These are phyloP conservation scores for Colletotrichum theobromicola DNA, from an alignment of 2,329 filamentous ascomycete genomes.

Conservation along the genomic window DNA sequence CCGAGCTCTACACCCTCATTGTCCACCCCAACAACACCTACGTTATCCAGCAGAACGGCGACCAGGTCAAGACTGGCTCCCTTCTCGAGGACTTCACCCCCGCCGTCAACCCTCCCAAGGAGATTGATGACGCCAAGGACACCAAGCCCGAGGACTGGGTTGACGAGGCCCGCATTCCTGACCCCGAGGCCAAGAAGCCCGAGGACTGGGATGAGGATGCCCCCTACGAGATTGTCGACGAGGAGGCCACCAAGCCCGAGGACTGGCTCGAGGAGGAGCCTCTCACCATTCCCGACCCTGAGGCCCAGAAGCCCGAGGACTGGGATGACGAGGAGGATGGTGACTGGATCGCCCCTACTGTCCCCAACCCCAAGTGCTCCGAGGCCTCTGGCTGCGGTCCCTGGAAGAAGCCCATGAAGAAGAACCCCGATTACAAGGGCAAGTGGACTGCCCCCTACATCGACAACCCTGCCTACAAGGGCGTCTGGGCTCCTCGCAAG, in stretches of 20 bases:
- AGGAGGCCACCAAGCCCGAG: slow-evolving; percentile 87
- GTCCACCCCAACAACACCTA: slow-evolving; percentile 97
- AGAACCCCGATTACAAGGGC: slow-evolving; percentile 98
- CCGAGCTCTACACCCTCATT: slow-evolving; percentile 94
- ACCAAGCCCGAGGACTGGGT: slow-evolving; percentile 96
- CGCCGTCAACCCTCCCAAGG: slow-evolving; percentile 89
- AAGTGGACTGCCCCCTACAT: slow-evolving; percentile 94
- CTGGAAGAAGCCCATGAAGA: slow-evolving; percentile 90
- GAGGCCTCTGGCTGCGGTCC: slow-evolving; percentile 92
- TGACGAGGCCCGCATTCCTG: slow-evolving; percentile 87
- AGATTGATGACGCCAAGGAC: slow-evolving; percentile 95
- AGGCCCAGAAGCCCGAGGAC: slow-evolving; percentile 96
- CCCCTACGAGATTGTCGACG: slow-evolving; percentile 93
- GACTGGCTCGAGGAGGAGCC: slow-evolving; percentile 97
- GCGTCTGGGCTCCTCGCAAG: slow-evolving; percentile 91
- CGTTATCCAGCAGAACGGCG: slow-evolving; percentile 89
- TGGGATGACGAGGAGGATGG: slow-evolving; percentile 99
- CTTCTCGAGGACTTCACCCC: slow-evolving; percentile 94
- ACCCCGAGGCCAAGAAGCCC: slow-evolving; percentile 94
- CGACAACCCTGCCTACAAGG: slow-evolving; percentile 99
- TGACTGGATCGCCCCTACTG: slow-evolving; percentile 90
- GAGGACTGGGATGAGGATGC: slow-evolving; percentile 99
- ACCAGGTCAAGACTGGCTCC: slow-evolving; percentile 85
- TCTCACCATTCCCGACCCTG: slow-evolving; percentile 83
- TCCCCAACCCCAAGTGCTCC: slow-evolving; percentile 95